These are phyloP conservation scores for Colletotrichum cordylinicola DNA, from an alignment of 2,329 filamentous ascomycete genomes.

Conservation along the genomic window DNA sequence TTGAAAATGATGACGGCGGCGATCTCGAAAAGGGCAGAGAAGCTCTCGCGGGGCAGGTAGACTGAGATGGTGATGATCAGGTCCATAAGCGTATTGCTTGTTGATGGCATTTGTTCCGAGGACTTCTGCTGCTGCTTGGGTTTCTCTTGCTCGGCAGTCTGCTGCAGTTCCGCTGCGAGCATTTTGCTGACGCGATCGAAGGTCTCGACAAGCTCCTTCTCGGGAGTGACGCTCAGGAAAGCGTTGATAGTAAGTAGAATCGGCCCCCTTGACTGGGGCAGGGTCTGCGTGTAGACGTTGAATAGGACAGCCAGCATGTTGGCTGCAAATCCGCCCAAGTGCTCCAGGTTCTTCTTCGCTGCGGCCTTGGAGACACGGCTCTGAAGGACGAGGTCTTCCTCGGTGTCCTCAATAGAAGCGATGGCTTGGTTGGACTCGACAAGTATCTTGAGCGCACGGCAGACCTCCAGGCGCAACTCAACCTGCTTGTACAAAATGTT, in stretches of 20 bases:
- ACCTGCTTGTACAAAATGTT: slow-evolving; percentile 93
- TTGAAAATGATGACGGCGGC: slow-evolving; percentile 83
- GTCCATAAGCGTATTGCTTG: slow-evolving; percentile 94
- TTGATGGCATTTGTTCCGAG: slow-evolving; percentile 83
- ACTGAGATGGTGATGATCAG: slow-evolving; percentile 95
- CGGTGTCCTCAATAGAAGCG: slow-evolving; percentile 69
- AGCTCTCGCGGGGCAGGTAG: slow-evolving; percentile 88
- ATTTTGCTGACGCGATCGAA: slow-evolving; percentile 87
- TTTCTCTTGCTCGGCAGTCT: slow-evolving; percentile 61
- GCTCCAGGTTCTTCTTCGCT: slow-evolving; percentile 81
- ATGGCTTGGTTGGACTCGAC: slow-evolving; percentile 93
- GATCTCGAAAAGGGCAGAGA: slow-evolving; percentile 84
- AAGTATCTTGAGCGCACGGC: slow-evolving; percentile 82
- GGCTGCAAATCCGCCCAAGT: slow-evolving; percentile 79
- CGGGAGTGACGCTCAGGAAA: slow-evolving; percentile 87
- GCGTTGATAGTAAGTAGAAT: slow-evolving; percentile 95
- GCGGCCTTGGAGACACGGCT: slow-evolving; percentile 77
- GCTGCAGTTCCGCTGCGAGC: slow-evolving; percentile 74
- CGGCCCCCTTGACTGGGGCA: slow-evolving; percentile 88
- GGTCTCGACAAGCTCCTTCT: slow-evolving; percentile 80
- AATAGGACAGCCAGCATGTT: slow-evolving; percentile 97
- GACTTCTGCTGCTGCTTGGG: slow-evolving; percentile 60
- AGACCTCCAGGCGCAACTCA: slow-evolving; percentile 85
- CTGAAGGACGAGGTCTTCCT: slow-evolving; percentile 78
- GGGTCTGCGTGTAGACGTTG: slow-evolving; percentile 96